Evolutionary conservation across 352 stramenopile species (phyloP).

Genomic region (Phytophthora multivora): DNA sequence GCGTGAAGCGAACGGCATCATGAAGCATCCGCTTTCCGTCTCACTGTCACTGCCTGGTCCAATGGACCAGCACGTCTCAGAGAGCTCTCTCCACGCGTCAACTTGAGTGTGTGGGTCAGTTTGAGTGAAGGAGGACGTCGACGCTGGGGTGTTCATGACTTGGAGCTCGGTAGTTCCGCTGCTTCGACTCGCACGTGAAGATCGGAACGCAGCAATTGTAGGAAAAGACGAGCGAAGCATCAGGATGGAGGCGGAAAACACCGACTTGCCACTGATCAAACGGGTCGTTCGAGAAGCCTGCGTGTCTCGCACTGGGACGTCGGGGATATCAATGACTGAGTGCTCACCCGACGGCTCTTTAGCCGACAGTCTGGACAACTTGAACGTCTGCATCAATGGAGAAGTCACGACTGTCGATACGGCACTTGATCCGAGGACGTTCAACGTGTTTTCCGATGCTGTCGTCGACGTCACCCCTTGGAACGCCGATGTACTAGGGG

Average conservation of each 20-base stretch:
- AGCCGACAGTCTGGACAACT: slow-evolving; percentile 13
- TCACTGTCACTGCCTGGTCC: slow-evolving; percentile 35
- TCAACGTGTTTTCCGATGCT: slow-evolving; percentile 6
- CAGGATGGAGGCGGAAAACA: slow-evolving; percentile 25
- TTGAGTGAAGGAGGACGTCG: slow-evolving; percentile 1
- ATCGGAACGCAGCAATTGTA: slow-evolving; percentile 6
- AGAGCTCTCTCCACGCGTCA: slow-evolving; percentile 28
- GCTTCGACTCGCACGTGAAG: slow-evolving; percentile 3
- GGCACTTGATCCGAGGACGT: slow-evolving; percentile 7
- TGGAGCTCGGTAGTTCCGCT: not conserved
- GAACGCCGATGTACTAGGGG: slow-evolving; percentile 21
- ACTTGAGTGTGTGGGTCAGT: slow-evolving; percentile 1
- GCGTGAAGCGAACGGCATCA: not conserved
- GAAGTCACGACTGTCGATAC: slow-evolving; percentile 20
- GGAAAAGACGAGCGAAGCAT: slow-evolving; percentile 18
- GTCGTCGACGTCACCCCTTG: slow-evolving; percentile 25
- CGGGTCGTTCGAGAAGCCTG: slow-evolving; percentile 12
- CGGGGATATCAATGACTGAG: slow-evolving; percentile 11
- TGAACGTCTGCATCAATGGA: slow-evolving; percentile 27
- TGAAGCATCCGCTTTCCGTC: slow-evolving; percentile 21
- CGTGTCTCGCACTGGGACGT: not conserved
- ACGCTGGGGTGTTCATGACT: slow-evolving; percentile 7
- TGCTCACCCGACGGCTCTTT: slow-evolving; percentile 3
- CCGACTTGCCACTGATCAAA: slow-evolving; percentile 20
- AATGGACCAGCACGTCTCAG: slow-evolving; percentile 45